Percentiles rank a stretch among this genome's conserved stretches.
Conservation (phyloP, 176 grass and related monocot genomes). For the Neostapfia colusana region DNA sequence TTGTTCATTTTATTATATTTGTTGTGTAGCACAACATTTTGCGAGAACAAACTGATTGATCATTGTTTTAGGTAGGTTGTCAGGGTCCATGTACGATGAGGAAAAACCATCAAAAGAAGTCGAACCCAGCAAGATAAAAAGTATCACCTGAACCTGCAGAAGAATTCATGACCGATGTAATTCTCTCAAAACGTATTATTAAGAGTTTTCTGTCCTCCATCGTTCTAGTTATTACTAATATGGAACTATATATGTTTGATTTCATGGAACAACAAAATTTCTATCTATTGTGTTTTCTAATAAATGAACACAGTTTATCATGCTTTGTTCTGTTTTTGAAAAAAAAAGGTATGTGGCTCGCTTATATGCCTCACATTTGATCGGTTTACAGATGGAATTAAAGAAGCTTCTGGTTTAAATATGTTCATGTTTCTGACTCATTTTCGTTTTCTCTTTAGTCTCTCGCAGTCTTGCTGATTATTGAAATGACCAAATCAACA, state of each 20-base stretch:
- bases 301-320: neutral
- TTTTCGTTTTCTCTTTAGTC: neutral
- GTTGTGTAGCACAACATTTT: neutral
- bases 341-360: neutral
- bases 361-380: neutral
- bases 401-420: neutral
- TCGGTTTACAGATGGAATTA: neutral
- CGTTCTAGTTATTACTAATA: neutral
- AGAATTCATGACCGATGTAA: neutral
- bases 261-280: no score
- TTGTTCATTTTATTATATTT: neutral
- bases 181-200: neutral
- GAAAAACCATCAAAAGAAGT: neutral
- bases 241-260: neutral
- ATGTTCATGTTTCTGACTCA: neutral
- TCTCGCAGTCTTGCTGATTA: neutral
- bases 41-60: neutral
- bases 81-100: neutral
- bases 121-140: neutral
- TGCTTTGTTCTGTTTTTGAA: neutral
- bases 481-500: neutral
- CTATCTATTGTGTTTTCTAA: no score
- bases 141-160: neutral
- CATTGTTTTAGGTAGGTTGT: neutral
- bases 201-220: neutral